A percentile compares a stretch with the other conserved stretches of the same genome.
phyloP scores from a whole-genome alignment of 306 rosid species.

The Canavalia ensiformis region DNA sequence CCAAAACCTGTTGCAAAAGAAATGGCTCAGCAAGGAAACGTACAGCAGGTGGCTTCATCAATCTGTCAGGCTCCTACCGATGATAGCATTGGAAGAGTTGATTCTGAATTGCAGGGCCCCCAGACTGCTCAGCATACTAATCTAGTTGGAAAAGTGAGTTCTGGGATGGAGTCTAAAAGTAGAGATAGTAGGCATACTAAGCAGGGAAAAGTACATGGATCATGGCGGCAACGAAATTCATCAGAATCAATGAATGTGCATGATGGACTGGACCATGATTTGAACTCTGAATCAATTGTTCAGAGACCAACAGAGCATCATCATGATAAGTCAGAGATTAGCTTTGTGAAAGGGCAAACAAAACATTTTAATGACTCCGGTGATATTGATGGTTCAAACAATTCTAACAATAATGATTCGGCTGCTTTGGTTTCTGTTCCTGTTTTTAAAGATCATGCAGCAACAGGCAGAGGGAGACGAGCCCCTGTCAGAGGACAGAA shows the following conservation, averaged over 20 bases:
- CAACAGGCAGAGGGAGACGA: constrained; percentile 63
- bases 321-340: constrained; percentile 53
- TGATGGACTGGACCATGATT: constrained; percentile 54
- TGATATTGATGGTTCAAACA: constrained; percentile 62
- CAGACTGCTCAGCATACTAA: constrained; percentile 54
- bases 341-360: constrained; percentile 59
- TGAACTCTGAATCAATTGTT: constrained; percentile 53
- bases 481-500: constrained; percentile 71
- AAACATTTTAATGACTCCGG: constrained; percentile 59
- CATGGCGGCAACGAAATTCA: constrained; percentile 75
- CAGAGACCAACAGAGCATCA: constrained; percentile 55
- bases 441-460: constrained; percentile 64
- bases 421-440: constrained; percentile 55
- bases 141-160: constrained; percentile 56
- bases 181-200: constrained; percentile 70
- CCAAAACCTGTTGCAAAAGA: constrained; percentile 99
- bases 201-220: constrained; percentile 75
- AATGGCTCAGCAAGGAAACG: constrained; percentile 87
- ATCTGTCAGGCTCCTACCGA: constrained; percentile 55
- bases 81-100: constrained; percentile 56
- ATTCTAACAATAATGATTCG: constrained; percentile 51
- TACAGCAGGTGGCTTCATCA: constrained; percentile 57
- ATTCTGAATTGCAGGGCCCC: constrained; percentile 55
- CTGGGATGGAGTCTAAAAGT: constrained; percentile 63
- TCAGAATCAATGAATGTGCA: constrained; percentile 58